These are phyloP conservation scores for Atalantia buxifolia DNA, from an alignment of 345 rosid genomes.

Conservation along the genomic window DNA sequence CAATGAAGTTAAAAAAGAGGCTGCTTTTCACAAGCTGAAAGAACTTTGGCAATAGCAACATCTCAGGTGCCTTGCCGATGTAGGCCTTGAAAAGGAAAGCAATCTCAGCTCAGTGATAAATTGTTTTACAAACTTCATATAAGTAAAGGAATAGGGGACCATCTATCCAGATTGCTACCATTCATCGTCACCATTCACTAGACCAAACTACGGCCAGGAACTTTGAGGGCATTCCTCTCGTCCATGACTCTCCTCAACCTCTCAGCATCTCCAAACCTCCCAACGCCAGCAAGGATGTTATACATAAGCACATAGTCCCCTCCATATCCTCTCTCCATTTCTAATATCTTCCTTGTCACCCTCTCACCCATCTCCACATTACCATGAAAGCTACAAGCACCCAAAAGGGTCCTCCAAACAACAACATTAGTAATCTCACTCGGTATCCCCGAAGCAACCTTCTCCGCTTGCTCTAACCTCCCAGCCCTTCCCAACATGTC, in stretches of 20 bases:
- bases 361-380: slow-evolving; percentile 68
- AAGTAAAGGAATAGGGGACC: background rate
- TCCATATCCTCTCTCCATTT: slow-evolving; percentile 62
- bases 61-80: background rate
- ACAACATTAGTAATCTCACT: slow-evolving; percentile 42
- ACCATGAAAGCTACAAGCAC: slow-evolving; percentile 78
- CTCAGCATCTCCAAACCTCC: slow-evolving; percentile 65
- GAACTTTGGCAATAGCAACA: background rate
- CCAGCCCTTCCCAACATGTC: slow-evolving; percentile 84
- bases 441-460: slow-evolving; percentile 57
- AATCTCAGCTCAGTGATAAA: background rate
- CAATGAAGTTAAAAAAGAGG: background rate
- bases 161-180: background rate
- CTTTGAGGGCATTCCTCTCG: slow-evolving; percentile 44
- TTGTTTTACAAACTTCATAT: background rate
- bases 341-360: slow-evolving; percentile 59
- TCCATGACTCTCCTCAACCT: slow-evolving; percentile 56
- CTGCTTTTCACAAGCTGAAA: background rate
- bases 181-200: background rate
- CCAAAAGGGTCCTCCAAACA: slow-evolving; percentile 78
- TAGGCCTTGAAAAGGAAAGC: background rate
- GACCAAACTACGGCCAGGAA: slow-evolving; percentile 49
- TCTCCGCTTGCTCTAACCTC: slow-evolving; percentile 77
- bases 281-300: slow-evolving; percentile 58
- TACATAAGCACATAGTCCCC: slow-evolving; percentile 82